Conservation (phyloP, 2,329 filamentous ascomycete species). For the Talaromyces funiculosus region DNA sequence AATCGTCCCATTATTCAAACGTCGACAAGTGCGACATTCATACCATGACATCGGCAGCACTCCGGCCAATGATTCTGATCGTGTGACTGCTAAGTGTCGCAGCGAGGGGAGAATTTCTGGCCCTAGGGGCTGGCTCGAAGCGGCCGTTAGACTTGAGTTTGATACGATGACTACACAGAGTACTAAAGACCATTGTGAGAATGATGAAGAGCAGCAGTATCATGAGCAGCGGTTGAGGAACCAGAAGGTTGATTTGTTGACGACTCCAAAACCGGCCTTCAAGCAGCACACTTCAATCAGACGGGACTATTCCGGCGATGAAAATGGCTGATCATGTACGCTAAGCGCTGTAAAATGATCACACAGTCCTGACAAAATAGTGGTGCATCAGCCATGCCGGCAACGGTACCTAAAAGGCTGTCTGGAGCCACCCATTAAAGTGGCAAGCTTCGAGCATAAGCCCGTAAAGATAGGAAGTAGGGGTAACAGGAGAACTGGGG, state of each 20-base stretch:
- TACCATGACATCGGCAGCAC: background rate
- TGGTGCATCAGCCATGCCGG: no score
- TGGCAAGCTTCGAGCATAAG: no score
- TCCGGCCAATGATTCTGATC: background rate
- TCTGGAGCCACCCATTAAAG: no score
- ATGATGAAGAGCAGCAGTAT: background rate
- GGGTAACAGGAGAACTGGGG: no score
- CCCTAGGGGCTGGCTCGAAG: background rate
- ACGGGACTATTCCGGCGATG: background rate
- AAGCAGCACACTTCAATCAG: background rate
- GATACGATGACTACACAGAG: background rate
- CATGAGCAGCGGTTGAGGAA: background rate
- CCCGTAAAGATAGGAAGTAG: no score
- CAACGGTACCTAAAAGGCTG: no score
- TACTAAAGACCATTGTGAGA: background rate
- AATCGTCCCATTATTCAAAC: background rate
- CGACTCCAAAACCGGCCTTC: background rate
- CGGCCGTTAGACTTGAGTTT: background rate
- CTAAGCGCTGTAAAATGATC: no score
- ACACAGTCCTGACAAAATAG: no score
- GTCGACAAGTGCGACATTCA: background rate
- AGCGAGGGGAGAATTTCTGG: background rate
- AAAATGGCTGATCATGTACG: background rate
- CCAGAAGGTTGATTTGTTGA: background rate
- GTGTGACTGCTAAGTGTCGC: background rate